Evolutionary conservation across 1,284 basidiomycete genomes (phyloP).

Genomic region (Cutaneotrichosporon cyanovorans): DNA sequence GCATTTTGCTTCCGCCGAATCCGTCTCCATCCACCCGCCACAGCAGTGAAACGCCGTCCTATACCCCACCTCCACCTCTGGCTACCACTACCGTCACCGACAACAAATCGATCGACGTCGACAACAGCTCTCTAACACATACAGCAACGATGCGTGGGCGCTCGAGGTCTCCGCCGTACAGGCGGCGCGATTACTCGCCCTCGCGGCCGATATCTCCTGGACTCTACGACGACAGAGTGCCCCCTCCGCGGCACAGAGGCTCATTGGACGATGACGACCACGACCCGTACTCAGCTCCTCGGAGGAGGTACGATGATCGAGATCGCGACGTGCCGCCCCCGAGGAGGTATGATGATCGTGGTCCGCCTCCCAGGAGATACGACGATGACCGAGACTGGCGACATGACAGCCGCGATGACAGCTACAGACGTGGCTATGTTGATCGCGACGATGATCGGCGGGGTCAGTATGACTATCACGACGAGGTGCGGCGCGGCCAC

Average conservation of each 20-base stretch:
- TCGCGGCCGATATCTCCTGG: background rate
- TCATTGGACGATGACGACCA: background rate
- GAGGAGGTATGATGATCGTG: constrained; percentile 1
- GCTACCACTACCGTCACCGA: too few species aligned
- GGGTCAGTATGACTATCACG: constrained; percentile 2
- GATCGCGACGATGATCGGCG: background rate
- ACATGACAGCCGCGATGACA: constrained; percentile 1
- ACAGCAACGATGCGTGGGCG: too few species aligned
- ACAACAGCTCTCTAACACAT: too few species aligned
- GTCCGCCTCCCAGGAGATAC: constrained; percentile 2
- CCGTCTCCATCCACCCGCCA: too few species aligned
- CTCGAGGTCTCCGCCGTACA: too few species aligned
- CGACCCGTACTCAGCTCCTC: background rate
- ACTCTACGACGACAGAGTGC: background rate
- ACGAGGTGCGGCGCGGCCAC: constrained; percentile 2
- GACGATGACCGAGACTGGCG: background rate
- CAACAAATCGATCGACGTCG: too few species aligned
- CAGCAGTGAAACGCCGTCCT: too few species aligned
- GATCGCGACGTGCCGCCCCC: background rate
- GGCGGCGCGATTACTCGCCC: background rate
- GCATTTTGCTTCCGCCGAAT: too few species aligned
- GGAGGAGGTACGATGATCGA: background rate
- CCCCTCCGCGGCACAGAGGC: background rate
- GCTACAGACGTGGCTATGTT: background rate
- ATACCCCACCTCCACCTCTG: too few species aligned